Conservation (phyloP, 768 basidiomycete genomes). For the Podaxis carcinomalis region DNA sequence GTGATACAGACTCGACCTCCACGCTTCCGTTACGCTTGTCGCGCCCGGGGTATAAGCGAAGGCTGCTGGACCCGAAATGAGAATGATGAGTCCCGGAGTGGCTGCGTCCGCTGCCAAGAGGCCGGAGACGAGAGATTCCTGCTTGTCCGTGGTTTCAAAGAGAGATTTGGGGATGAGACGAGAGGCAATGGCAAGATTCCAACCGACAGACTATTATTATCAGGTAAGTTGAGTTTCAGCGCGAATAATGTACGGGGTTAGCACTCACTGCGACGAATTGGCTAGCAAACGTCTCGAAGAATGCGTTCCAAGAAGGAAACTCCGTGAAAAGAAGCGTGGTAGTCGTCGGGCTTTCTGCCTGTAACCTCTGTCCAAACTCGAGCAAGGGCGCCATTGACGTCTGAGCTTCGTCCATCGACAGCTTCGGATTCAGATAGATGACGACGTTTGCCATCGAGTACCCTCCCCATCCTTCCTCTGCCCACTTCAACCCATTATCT, state of each 20-base stretch:
- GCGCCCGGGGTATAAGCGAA: constrained; percentile 24
- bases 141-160: constrained; percentile 27
- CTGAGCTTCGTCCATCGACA: constrained; percentile 30
- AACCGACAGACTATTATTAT: constrained; percentile 29
- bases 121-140: constrained; percentile 29
- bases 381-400: constrained; percentile 38
- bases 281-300: constrained; percentile 34
- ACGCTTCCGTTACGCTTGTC: constrained; percentile 42
- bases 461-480: constrained; percentile 47
- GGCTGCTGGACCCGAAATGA: constrained; percentile 35
- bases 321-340: constrained; percentile 28
- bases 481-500: constrained; percentile 36
- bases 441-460: constrained; percentile 32
- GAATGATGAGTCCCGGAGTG: constrained; percentile 37
- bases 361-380: constrained; percentile 26
- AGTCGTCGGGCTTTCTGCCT: constrained; percentile 20
- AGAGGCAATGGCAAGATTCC: constrained; percentile 37
- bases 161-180: constrained; percentile 37
- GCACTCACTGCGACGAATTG: constrained; percentile 33
- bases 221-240: background rate
- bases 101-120: constrained; percentile 30
- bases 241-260: background rate
- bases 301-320: constrained; percentile 37
- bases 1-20: constrained; percentile 43
- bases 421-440: constrained; percentile 41